These are phyloP conservation scores for Trichodelitschia bisporula DNA, from an alignment of 495 filamentous ascomycete species.

Conservation along the genomic window DNA sequence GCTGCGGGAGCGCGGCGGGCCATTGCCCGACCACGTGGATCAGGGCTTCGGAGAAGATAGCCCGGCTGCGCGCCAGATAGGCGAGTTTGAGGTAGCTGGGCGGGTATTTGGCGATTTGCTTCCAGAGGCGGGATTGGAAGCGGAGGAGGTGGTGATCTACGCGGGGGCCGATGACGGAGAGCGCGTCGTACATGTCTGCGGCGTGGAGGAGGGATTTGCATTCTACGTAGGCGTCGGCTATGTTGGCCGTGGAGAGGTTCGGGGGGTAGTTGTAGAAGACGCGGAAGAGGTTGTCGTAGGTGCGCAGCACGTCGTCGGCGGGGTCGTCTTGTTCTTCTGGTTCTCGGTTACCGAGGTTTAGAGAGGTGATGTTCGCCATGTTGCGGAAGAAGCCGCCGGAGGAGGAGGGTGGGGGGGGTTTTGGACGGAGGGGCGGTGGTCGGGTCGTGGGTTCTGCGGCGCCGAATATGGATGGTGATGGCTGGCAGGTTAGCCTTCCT, in stretches of 20 bases:
- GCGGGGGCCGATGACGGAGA: constrained; percentile 66
- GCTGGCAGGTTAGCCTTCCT: too few species aligned
- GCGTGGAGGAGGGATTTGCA: constrained; percentile 67
- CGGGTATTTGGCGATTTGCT: constrained; percentile 85
- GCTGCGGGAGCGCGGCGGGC: constrained; percentile 23
- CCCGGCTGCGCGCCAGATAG: constrained; percentile 56
- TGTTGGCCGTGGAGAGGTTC: constrained; percentile 53
- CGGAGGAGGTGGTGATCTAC: constrained; percentile 81
- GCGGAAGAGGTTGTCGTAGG: constrained; percentile 76
- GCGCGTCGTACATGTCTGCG: constrained; percentile 79
- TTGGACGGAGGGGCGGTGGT: constrained; percentile 24
- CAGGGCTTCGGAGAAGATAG: constrained; percentile 73
- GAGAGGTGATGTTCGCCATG: constrained; percentile 47
- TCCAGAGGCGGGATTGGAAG: constrained; percentile 71
- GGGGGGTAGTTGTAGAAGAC: constrained; percentile 85
- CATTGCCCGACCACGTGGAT: constrained; percentile 85
- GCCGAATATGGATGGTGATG: constrained; percentile 25
- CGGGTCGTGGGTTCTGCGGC: constrained; percentile 14
- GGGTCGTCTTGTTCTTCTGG: too few species aligned
- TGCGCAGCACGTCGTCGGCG: constrained; percentile 49
- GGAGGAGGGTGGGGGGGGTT: constrained; percentile 26
- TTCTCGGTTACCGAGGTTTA: constrained; percentile 20
- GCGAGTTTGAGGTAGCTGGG: constrained; percentile 76
- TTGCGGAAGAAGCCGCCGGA: constrained; percentile 76
- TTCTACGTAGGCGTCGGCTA: constrained; percentile 73